phyloP scores from a whole-genome alignment of 2,329 filamentous ascomycete species.

The Aspergillus persii region DNA sequence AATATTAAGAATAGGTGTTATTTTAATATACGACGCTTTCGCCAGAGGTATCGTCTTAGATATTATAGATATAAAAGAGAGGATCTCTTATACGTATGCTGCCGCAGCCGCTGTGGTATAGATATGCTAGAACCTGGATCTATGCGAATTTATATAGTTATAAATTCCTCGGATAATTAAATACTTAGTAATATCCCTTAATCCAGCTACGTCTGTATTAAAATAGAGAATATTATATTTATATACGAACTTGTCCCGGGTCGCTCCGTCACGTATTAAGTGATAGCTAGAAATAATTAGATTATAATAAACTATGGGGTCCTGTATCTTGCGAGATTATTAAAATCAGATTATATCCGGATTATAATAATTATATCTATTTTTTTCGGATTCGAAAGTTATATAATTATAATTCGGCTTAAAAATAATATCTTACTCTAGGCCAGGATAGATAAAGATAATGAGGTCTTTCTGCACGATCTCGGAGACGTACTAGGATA shows the following conservation, averaged over 20 bases:
- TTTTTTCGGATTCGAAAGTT: conserved; percentile 9
- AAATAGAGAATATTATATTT: conserved; percentile 16
- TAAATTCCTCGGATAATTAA: conserved; percentile 10
- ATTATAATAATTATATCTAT: conserved; percentile 10
- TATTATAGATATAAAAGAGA: conserved; percentile 10
- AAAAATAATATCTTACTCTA: conserved; percentile 23
- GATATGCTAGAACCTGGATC: conserved; percentile 1
- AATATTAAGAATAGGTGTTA: conserved; percentile 14
- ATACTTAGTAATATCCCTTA: background rate
- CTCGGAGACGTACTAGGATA: conserved; percentile 12
- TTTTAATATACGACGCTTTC: conserved; percentile 8
- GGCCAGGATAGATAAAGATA: conserved; percentile 7
- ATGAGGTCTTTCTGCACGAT: conserved; percentile 18
- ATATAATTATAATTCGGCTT: conserved; percentile 22
- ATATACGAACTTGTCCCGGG: conserved; percentile 13
- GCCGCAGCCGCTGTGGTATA: conserved; percentile 3
- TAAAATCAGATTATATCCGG: background rate
- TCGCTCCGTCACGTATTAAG: conserved; percentile 4
- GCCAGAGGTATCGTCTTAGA: conserved; percentile 10
- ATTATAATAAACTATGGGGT: conserved; percentile 24
- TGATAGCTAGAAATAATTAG: conserved; percentile 9
- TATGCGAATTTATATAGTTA: conserved; percentile 8
- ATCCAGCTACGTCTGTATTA: background rate
- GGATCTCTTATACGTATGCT: conserved; percentile 2
- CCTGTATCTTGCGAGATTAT: conserved; percentile 5